Percentiles rank a stretch among this genome's conserved stretches.
Evolutionary conservation across 305 asterid species (phyloP).

Genomic region (Salvia sclarea): DNA sequence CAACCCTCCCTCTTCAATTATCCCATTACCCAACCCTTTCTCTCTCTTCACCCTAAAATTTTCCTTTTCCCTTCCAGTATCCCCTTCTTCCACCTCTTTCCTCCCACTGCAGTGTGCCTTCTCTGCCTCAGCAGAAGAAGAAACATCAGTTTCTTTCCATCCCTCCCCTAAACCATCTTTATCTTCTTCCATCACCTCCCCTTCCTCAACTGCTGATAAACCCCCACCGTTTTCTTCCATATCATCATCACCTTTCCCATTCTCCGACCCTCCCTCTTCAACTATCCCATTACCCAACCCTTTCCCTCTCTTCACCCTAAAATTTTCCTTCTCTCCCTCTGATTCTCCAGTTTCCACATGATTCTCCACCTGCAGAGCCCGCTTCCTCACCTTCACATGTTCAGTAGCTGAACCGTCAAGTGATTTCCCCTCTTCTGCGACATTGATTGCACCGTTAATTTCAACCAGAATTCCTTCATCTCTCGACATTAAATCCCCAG

Average conservation of each 20-base stretch:
- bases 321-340: background rate
- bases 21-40: too few relatives aligned
- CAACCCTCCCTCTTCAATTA: too few relatives aligned
- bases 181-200: background rate
- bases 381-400: background rate
- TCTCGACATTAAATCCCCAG: background rate
- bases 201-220: background rate
- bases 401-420: conserved; percentile 8
- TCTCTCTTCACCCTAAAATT: too few relatives aligned
- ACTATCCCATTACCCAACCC: too few relatives aligned
- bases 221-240: background rate
- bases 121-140: too few relatives aligned
- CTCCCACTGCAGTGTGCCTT: too few relatives aligned
- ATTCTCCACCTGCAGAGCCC: conserved; percentile 1
- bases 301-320: conserved; percentile 4
- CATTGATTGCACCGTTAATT: background rate
- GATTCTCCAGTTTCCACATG: conserved; percentile 9
- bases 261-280: too few relatives aligned
- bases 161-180: background rate
- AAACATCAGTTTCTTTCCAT: too few relatives aligned
- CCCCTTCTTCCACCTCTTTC: background rate
- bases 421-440: background rate
- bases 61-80: background rate
- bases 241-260: background rate
- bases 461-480: background rate